Base-by-base conservation (phyloP, 805 yeast genomes). In the Saccharomyces jurei region DNA sequence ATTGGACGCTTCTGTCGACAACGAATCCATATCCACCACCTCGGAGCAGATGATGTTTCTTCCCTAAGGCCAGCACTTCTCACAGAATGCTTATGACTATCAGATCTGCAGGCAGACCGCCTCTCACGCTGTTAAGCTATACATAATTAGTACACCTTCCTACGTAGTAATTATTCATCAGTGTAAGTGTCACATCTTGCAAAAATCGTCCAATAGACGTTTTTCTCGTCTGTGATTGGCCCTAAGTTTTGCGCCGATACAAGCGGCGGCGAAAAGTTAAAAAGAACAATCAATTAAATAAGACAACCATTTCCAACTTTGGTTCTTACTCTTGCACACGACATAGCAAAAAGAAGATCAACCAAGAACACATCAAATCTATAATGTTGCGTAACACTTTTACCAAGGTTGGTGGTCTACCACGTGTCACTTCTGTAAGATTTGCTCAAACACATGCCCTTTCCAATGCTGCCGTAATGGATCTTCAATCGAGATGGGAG, bases 401-500 rank as follows among this genome's bases (percentile, higher is more conserved):
- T 41, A 30, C 61, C 51, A 61, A 60, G 10, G 44, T 25, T 48
- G 26, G 61, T 49, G 63, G 61, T 52, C 67, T 69, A 53, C 53
- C 68, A 53, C 71, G 72, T 60, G 54, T 70, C 48, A 58, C 69
- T 32, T 68, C 69, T 53, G 64, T 60, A 41, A 73, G 76, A 69
- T 65, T 70, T 53, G 68, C 76, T 59, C 66, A 73, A 47, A 69
- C 80, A 55, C 81, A 76, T 58, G 83, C 96, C 54, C 79, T 94
- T 60, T 90, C 97, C 56, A 89, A 86, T 70, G 98, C 99, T 54
- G 79, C 95, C 57, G 84, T 94, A 69, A 79, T 87, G 57, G 87
- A 89, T 72, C 80, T 94, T 67, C 91, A 89, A 66, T 73, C 79
- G 61, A 89, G 99, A 81, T 94, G 98, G 99, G 96, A 86, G 68